phyloP scores from a whole-genome alignment of 106 monocot species.

The Dendrobium catenatum region DNA sequence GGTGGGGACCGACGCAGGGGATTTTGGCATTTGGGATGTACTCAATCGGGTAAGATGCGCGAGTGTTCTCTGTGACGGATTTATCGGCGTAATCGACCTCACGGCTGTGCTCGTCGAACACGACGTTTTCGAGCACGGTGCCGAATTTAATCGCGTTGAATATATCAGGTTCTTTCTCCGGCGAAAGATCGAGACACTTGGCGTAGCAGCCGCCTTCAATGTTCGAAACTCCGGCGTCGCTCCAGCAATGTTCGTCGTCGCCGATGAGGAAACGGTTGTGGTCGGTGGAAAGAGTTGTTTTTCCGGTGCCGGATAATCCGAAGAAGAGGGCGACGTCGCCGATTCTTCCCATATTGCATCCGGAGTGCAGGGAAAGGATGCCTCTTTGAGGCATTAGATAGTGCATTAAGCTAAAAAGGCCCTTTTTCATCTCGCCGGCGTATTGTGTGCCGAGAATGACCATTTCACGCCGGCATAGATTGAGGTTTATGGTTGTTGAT shows the following conservation, averaged over 20 bases:
- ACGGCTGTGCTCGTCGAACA: constrained; percentile 83
- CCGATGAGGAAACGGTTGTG: constrained; percentile 64
- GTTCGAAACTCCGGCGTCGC: constrained; percentile 68
- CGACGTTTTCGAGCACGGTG: constrained; percentile 95
- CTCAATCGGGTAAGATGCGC: constrained; percentile 88
- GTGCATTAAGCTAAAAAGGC: constrained; percentile 95
- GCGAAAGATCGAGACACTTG: constrained; percentile 62
- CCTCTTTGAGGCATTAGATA: constrained; percentile 91
- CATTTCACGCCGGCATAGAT: constrained; percentile 90
- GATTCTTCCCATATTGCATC: constrained; percentile 88
- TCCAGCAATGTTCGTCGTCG: constrained; percentile 85
- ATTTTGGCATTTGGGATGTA: constrained; percentile 91
- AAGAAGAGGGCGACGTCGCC: constrained; percentile 97
- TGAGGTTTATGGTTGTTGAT: constrained; percentile 87
- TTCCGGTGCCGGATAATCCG: constrained; percentile 89
- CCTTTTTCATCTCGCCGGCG: constrained; percentile 99
- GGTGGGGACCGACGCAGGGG: constrained; percentile 89
- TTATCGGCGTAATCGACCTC: constrained; percentile 81
- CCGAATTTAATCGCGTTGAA: constrained; percentile 85
- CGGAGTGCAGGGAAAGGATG: constrained; percentile 85
- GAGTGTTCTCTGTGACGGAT: constrained; percentile 95
- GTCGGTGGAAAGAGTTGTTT: constrained; percentile 73
- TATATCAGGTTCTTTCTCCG: constrained; percentile 77
- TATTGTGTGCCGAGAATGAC: constrained; percentile 95
- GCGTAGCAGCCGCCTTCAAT: constrained; percentile 96